These are phyloP conservation scores for Pisolithus tinctorius DNA, from an alignment of 768 basidiomycete genomes.

Conservation along the genomic window DNA sequence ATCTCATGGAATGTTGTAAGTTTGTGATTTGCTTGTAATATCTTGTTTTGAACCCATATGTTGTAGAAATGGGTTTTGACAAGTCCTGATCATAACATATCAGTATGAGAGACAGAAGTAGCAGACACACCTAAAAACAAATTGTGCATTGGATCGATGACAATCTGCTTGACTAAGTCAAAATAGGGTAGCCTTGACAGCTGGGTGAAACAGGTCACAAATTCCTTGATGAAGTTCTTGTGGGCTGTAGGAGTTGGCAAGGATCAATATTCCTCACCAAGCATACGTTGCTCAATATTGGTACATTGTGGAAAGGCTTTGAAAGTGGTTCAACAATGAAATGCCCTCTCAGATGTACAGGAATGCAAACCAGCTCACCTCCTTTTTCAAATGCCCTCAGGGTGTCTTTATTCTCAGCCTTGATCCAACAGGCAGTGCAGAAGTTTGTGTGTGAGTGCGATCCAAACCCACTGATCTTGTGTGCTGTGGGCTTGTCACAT, in stretches of 20 bases:
- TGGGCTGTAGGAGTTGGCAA: not conserved
- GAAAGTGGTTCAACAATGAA: no score
- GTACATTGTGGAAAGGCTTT: constrained; percentile 4
- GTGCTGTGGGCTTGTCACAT: no score
- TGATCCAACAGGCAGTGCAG: no score
- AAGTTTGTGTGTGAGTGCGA: no score
- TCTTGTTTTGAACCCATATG: constrained; percentile 12
- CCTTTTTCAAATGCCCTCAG: no score
- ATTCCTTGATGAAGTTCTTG: constrained; percentile 11
- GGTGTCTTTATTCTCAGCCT: no score
- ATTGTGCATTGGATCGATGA: constrained; percentile 28
- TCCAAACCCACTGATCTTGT: no score
- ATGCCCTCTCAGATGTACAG: no score
- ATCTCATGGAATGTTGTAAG: not conserved
- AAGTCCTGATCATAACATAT: constrained; percentile 8
- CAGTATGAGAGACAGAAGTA: no score
- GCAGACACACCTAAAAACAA: constrained; percentile 17
- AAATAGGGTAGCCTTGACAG: constrained; percentile 21
- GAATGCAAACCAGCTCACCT: no score
- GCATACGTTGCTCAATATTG: not conserved
- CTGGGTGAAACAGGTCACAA: constrained; percentile 24
- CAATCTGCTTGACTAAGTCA: constrained; percentile 12
- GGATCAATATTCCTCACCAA: not conserved
- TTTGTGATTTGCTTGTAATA: not conserved
- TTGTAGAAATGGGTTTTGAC: constrained; percentile 21